Base-by-base conservation (phyloP, 768 basidiomycete species). In the Auriscalpium orientale region DNA sequence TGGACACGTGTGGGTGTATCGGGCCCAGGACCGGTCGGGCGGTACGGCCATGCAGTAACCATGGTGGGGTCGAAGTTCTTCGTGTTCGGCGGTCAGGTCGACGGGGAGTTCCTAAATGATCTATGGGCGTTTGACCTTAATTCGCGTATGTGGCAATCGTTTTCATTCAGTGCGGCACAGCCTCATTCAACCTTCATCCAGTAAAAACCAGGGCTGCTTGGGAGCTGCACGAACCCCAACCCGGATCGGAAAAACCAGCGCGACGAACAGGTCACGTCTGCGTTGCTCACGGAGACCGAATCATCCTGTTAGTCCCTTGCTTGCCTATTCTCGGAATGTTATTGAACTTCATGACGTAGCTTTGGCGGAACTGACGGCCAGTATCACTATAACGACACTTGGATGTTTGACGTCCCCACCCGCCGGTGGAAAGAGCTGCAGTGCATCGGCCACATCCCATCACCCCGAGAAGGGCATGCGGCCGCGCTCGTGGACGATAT, bases 321-420 rank as follows among this genome's bases (percentile, higher is more conserved):
- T 64, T 16, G 51, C 55, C 35, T 55, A 47, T 21, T 22, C 53
- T 48, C 33, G 18, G 38, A 44, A 43, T 18, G 18, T 20, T 46
- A 47, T 13, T 53, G 46, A 59, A 49, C 44, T 40, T 53, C 8
- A n/a, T 56, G 47, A 45, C 50, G n/a, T 59, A 95, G 91, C 50
- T 98, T 99, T 63, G 97, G 97, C 35, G 97, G 97, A 48, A 99
- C 97, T 12, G 97, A 99, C 67, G 95, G 95, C n/a, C 84, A 87
- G 67, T 98, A 89, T 71, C 97, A 98, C 68, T 99, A 99, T 74
- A 99, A 98, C 70, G 97, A 99, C 68, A 98, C 94, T 8, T 99
- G 97, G 97, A 79, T 85, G 2, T 98, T 90, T 70, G 92, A 95
- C 68, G 74, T 93, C 51, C 77, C 76, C 40, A 87, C 91, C 0